Evolutionary conservation across 768 basidiomycete genomes (phyloP).

Genomic region (Lactifluus echinatus): DNA sequence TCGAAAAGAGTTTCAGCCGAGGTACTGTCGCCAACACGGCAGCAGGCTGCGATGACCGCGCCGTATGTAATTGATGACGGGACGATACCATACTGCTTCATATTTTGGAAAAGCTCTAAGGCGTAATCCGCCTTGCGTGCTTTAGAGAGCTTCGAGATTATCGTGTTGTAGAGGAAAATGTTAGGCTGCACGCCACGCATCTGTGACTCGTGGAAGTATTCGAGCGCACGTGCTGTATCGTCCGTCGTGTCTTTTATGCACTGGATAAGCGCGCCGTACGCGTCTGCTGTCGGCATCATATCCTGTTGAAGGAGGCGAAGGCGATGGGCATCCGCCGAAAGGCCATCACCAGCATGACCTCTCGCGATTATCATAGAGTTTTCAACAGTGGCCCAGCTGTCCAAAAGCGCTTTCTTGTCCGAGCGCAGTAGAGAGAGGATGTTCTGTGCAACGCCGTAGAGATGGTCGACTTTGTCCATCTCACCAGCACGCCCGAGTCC

Average conservation of each 20-base stretch:
- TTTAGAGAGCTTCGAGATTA: constrained; percentile 91
- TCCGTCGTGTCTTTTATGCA: constrained; percentile 91
- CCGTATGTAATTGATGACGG: constrained; percentile 92
- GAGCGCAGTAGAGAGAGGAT: constrained; percentile 41
- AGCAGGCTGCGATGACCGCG: constrained; percentile 88
- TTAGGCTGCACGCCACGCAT: constrained; percentile 64
- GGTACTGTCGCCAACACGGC: constrained; percentile 78
- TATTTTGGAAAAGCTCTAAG: constrained; percentile 77
- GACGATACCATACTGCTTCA: constrained; percentile 55
- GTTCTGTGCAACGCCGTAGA: constrained; percentile 63
- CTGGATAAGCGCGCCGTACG: constrained; percentile 86
- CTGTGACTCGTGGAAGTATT: constrained; percentile 74
- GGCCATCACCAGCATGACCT: constrained; percentile 73
- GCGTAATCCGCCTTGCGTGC: constrained; percentile 91
- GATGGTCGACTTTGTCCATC: constrained; percentile 48
- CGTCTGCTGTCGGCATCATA: constrained; percentile 73
- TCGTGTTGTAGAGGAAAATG: constrained; percentile 90
- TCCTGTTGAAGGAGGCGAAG: constrained; percentile 68
- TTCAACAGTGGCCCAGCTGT: constrained; percentile 71
- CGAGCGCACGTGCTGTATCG: constrained; percentile 80
- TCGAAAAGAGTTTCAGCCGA: constrained; percentile 76
- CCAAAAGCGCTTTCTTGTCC: constrained; percentile 40
- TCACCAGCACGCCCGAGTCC: constrained; percentile 55
- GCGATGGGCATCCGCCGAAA: constrained; percentile 76
- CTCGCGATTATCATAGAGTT: constrained; percentile 84